Conservation (phyloP, 2,329 filamentous ascomycete genomes). For the Aspergillus arachidicola region DNA sequence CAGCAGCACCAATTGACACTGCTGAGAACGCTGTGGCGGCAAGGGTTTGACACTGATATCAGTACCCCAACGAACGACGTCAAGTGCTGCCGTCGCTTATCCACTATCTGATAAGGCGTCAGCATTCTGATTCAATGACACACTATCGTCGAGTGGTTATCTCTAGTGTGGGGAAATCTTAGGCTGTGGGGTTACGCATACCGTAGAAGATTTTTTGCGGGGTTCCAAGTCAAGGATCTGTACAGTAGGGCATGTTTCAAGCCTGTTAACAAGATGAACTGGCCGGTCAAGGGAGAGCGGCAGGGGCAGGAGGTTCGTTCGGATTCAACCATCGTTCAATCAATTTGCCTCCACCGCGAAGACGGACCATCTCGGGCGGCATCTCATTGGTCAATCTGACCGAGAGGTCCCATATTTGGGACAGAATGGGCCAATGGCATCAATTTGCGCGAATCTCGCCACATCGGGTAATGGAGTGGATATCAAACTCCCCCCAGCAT, state of each 20-base stretch:
- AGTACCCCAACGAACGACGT: background rate
- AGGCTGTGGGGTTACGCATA: background rate
- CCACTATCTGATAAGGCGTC: background rate
- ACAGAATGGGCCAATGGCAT: slow-evolving; percentile 11
- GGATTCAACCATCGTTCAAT: background rate
- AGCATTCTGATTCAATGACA: background rate
- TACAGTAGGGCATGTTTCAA: background rate
- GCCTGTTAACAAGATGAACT: background rate
- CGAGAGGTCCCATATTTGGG: background rate
- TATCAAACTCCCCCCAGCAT: background rate
- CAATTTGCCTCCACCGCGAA: background rate
- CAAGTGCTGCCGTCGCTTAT: background rate
- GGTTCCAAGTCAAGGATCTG: background rate
- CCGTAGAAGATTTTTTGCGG: background rate
- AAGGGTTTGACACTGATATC: background rate
- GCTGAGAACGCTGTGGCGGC: background rate
- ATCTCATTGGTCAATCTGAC: background rate
- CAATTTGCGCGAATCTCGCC: slow-evolving; percentile 13
- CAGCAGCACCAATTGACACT: background rate
- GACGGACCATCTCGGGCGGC: background rate
- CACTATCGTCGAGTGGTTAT: background rate
- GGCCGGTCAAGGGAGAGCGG: background rate
- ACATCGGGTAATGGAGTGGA: background rate
- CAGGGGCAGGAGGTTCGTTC: background rate
- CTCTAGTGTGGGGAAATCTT: background rate